Conservation (phyloP, 495 filamentous ascomycete genomes). For the Xylaria castorea region DNA sequence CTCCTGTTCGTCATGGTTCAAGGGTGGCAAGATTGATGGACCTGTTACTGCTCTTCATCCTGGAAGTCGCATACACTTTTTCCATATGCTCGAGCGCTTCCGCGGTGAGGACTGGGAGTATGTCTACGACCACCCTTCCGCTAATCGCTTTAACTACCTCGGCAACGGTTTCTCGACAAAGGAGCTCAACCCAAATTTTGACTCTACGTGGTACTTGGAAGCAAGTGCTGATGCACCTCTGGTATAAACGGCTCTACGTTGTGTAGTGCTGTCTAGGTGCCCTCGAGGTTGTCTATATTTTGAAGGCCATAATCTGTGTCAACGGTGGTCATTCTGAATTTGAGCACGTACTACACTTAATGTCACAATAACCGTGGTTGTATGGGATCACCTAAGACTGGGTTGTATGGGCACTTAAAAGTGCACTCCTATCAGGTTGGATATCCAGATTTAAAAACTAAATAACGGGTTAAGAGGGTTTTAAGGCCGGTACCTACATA, state of each 20-base stretch:
- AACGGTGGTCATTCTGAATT: too few species aligned
- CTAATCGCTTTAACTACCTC: slow-evolving; percentile 53
- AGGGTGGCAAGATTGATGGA: slow-evolving; percentile 49
- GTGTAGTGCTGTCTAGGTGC: not conserved
- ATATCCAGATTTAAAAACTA: not conserved
- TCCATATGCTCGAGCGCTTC: slow-evolving; percentile 56
- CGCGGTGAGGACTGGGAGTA: slow-evolving; percentile 60
- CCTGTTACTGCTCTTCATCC: slow-evolving; percentile 58
- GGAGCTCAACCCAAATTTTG: slow-evolving; percentile 46
- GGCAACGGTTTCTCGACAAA: slow-evolving; percentile 57
- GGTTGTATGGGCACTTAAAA: not conserved
- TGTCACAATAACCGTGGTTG: not conserved
- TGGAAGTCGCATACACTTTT: slow-evolving; percentile 58
- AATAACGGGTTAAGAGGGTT: not conserved
- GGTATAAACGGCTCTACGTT: not conserved
- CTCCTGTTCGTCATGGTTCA: slow-evolving; percentile 58
- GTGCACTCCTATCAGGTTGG: not conserved
- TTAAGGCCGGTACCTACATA: not conserved
- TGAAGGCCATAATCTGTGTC: not conserved
- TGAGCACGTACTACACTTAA: not conserved
- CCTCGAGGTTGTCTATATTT: not conserved
- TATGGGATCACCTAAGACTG: not conserved
- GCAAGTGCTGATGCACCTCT: slow-evolving; percentile 25
- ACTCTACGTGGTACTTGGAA: slow-evolving; percentile 55
- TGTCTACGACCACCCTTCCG: slow-evolving; percentile 42